Evolutionary conservation across 2,329 filamentous ascomycete species (phyloP).

Genomic region (Pseudogymnoascus sp.): DNA sequence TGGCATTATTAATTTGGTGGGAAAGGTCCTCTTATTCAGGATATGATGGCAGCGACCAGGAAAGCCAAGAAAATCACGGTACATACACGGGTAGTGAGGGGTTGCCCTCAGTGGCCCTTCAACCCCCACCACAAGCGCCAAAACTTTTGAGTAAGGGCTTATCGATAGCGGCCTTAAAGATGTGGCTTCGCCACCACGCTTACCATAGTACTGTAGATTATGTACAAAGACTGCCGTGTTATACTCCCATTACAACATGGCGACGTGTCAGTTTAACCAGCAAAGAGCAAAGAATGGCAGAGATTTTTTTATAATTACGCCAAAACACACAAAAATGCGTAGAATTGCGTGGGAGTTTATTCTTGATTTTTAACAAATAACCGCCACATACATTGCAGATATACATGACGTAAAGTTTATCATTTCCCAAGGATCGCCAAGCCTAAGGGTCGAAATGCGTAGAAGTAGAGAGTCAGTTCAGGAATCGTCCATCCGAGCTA

Average conservation of each 20-base stretch:
- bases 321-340: background rate
- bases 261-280: background rate
- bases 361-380: background rate
- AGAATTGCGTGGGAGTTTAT: background rate
- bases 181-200: background rate
- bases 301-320: background rate
- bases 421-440: constrained; percentile 3
- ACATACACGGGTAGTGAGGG: constrained; percentile 3
- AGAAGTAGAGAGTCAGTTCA: constrained; percentile 9
- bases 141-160: background rate
- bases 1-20: constrained; percentile 9
- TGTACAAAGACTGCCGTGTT: constrained; percentile 4
- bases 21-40: background rate
- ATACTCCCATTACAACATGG: background rate
- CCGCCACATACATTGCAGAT: background rate
- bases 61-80: constrained; percentile 4
- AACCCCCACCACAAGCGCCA: constrained; percentile 9
- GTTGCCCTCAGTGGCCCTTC: constrained; percentile 3
- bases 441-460: constrained; percentile 1
- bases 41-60: constrained; percentile 1
- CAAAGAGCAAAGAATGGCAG: background rate
- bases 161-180: constrained; percentile 4
- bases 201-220: too few relatives aligned
- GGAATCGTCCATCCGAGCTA: constrained; percentile 2
- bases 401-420: constrained; percentile 1